Evolutionary conservation across 2,329 filamentous ascomycete species (phyloP).

Genomic region (Huntiella moniliformis): DNA sequence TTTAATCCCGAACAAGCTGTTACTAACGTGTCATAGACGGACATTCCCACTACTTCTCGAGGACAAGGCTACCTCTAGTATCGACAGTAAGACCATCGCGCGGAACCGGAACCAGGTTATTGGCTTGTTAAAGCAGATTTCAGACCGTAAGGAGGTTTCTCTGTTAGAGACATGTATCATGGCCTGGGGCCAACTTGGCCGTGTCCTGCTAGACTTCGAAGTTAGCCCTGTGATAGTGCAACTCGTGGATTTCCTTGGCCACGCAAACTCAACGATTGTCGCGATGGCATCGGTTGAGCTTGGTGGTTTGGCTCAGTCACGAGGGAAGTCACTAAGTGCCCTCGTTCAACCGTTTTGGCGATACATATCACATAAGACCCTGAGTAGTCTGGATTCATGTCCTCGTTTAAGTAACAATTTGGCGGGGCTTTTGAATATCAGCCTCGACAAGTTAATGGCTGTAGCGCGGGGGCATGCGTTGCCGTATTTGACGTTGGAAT

Average conservation of each 20-base stretch:
- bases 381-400: conserved; percentile 60
- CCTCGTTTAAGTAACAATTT: conserved; percentile 70
- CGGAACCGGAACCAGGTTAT: conserved; percentile 31
- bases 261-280: conserved; percentile 60
- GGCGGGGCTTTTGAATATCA: conserved; percentile 63
- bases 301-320: conserved; percentile 48
- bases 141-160: conserved; percentile 45
- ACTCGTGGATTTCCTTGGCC: conserved; percentile 72
- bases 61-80: conserved; percentile 11
- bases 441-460: conserved; percentile 53
- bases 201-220: conserved; percentile 58
- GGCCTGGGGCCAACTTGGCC: conserved; percentile 69
- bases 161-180: conserved; percentile 71
- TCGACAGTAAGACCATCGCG: conserved; percentile 13
- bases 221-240: conserved; percentile 71
- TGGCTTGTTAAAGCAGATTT: conserved; percentile 51
- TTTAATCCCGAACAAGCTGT: background rate
- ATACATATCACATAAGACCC: conserved; percentile 60
- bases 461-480: conserved; percentile 65
- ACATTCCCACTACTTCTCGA: conserved; percentile 47
- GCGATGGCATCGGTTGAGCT: conserved; percentile 72
- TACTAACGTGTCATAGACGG: conserved; percentile 25
- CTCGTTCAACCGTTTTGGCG: conserved; percentile 81
- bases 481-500: conserved; percentile 67
- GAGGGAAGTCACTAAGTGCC: conserved; percentile 41